Evolutionary conservation across 352 stramenopile species (phyloP).

Genomic region (Achlya hypogyna): DNA sequence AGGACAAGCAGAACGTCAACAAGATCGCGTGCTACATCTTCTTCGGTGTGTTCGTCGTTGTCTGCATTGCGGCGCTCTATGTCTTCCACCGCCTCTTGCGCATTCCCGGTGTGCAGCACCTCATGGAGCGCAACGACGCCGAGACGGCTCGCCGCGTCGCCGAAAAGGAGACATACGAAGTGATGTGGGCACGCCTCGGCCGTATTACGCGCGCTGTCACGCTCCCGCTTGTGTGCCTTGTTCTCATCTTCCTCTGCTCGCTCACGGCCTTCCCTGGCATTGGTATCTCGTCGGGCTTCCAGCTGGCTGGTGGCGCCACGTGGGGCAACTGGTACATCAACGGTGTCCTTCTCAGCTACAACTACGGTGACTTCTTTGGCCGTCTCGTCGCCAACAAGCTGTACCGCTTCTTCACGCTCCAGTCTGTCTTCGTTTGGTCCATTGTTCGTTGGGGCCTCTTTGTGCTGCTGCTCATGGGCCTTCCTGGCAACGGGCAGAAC

Average conservation of each 20-base stretch:
- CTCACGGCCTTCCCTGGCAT: slow-evolving; percentile 43
- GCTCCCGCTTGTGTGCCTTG: slow-evolving; percentile 36
- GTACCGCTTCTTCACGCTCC: slow-evolving; percentile 50
- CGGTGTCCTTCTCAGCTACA: slow-evolving; percentile 45
- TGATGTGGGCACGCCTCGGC: slow-evolving; percentile 29
- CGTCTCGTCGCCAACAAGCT: slow-evolving; percentile 37
- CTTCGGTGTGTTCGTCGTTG: slow-evolving; percentile 42
- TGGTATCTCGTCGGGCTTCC: slow-evolving; percentile 32
- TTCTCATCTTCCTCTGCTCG: slow-evolving; percentile 50
- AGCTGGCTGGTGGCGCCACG: slow-evolving; percentile 13
- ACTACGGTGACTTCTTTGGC: slow-evolving; percentile 54
- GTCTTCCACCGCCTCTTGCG: slow-evolving; percentile 33
- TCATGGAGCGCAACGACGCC: slow-evolving; percentile 39
- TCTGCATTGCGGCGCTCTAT: slow-evolving; percentile 36
- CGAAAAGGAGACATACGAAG: slow-evolving; percentile 20
- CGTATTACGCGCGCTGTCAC: slow-evolving; percentile 44
- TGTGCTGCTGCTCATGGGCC: slow-evolving; percentile 44
- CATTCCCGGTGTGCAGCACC: slow-evolving; percentile 37
- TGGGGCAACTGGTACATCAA: slow-evolving; percentile 38
- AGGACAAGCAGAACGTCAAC: slow-evolving; percentile 22
- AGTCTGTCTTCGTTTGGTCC: slow-evolving; percentile 32
- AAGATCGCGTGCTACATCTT: slow-evolving; percentile 47
- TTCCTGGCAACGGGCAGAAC: slow-evolving; percentile 27
- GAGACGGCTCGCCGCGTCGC: slow-evolving; percentile 26
- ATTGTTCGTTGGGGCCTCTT: slow-evolving; percentile 42